These are phyloP conservation scores for Ophiostoma ips DNA, from an alignment of 2,329 filamentous ascomycete species.

Conservation along the genomic window DNA sequence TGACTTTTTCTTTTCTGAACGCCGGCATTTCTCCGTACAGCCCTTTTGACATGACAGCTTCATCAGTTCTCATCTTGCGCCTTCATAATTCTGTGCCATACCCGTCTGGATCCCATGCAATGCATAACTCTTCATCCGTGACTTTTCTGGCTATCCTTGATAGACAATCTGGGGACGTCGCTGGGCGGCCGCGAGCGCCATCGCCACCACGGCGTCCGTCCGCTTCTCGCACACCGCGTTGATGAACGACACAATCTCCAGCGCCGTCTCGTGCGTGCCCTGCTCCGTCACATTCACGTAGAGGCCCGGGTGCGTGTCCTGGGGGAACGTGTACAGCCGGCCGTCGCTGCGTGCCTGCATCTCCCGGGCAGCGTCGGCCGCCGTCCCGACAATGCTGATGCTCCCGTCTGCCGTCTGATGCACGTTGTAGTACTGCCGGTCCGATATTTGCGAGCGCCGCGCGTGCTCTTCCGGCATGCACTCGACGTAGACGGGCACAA, in stretches of 20 bases:
- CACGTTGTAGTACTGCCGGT: slow-evolving; percentile 10
- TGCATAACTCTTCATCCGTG: too few relatives aligned
- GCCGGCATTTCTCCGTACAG: too few relatives aligned
- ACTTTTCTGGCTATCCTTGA: background rate
- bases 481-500: slow-evolving; percentile 18
- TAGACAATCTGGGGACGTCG: background rate
- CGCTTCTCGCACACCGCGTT: slow-evolving; percentile 12
- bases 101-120: too few relatives aligned
- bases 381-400: slow-evolving; percentile 1
- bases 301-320: slow-evolving; percentile 8
- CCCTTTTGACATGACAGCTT: too few relatives aligned
- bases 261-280: slow-evolving; percentile 15
- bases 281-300: slow-evolving; percentile 17
- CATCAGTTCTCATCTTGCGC: too few relatives aligned
- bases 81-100: too few relatives aligned
- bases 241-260: slow-evolving; percentile 18
- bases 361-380: slow-evolving; percentile 1
- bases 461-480: slow-evolving; percentile 16
- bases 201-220: slow-evolving; percentile 10
- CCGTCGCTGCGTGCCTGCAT: slow-evolving; percentile 6
- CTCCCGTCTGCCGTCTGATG: slow-evolving; percentile 2
- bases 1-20: too few relatives aligned
- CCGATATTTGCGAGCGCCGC: slow-evolving; percentile 14
- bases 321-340: slow-evolving; percentile 10
- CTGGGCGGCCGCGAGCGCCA: slow-evolving; percentile 2